phyloP scores from a whole-genome alignment of 176 grass and related monocot species.

The Eragrostis curvula region DNA sequence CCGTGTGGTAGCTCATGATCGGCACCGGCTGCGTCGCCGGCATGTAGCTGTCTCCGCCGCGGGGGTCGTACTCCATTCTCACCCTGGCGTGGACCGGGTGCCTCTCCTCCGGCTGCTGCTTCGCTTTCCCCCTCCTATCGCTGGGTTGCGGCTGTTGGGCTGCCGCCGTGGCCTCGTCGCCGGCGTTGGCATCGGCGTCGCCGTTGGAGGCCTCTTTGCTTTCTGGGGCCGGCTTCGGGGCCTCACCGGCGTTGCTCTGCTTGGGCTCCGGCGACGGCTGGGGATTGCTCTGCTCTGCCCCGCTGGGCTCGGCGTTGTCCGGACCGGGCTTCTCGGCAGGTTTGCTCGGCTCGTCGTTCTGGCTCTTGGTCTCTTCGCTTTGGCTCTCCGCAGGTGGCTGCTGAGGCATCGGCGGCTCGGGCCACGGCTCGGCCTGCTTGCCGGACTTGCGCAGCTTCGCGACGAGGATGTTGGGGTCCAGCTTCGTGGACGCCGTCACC shows the following conservation, averaged over 20 bases:
- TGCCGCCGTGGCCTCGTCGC: background rate
- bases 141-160: background rate
- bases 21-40: constrained; percentile 33
- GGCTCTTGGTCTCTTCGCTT: constrained; percentile 23
- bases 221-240: constrained; percentile 6
- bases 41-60: constrained; percentile 8
- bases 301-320: constrained; percentile 12
- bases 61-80: constrained; percentile 35
- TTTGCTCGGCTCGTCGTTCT: constrained; percentile 34
- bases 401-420: constrained; percentile 37
- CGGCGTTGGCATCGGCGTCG: background rate
- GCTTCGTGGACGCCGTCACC: constrained; percentile 39
- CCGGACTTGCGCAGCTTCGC: constrained; percentile 62
- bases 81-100: constrained; percentile 47
- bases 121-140: constrained; percentile 22
- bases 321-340: constrained; percentile 16
- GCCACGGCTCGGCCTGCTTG: constrained; percentile 65
- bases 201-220: constrained; percentile 1
- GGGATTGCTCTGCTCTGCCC: constrained; percentile 27
- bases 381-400: constrained; percentile 36
- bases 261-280: constrained; percentile 17
- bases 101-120: constrained; percentile 19
- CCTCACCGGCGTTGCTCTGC: constrained; percentile 7
- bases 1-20: constrained; percentile 64
- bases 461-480: constrained; percentile 54